These are phyloP conservation scores for Bassia scoparia DNA, from an alignment of 148 eudicot genomes.

Conservation along the genomic window DNA sequence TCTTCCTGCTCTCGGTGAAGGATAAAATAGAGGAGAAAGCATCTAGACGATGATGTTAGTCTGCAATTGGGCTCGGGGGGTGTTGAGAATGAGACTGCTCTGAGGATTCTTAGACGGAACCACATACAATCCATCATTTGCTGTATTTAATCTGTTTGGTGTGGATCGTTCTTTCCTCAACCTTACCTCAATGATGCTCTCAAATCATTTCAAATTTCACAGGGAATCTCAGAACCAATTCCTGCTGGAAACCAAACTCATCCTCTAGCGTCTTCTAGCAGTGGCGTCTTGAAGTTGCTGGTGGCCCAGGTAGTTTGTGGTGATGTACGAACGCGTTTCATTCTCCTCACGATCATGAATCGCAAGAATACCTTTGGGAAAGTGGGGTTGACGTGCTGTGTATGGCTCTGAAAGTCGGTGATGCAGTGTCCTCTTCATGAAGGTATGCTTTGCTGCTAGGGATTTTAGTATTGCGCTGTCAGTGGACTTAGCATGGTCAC, in stretches of 20 bases:
- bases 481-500: background rate
- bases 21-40: constrained; percentile 13
- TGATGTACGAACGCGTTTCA: constrained; percentile 37
- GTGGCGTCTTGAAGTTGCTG: constrained; percentile 26
- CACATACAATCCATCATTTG: constrained; percentile 26
- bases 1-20: constrained; percentile 6
- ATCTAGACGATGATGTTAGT: constrained; percentile 6
- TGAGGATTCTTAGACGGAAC: constrained; percentile 22
- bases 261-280: constrained; percentile 41
- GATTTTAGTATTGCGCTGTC: background rate
- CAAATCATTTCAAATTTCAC: constrained; percentile 34
- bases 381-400: constrained; percentile 4
- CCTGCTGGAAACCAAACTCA: constrained; percentile 39
- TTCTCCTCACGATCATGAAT: constrained; percentile 38
- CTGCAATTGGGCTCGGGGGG: constrained; percentile 35
- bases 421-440: constrained; percentile 12
- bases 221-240: constrained; percentile 38
- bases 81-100: constrained; percentile 18
- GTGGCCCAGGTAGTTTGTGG: constrained; percentile 31
- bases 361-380: constrained; percentile 38
- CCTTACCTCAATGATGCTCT: constrained; percentile 18
- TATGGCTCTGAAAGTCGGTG: constrained; percentile 2
- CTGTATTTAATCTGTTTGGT: constrained; percentile 9
- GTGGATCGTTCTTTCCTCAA: constrained; percentile 17
- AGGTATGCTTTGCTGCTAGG: background rate